Evolutionary conservation across 768 basidiomycete species (phyloP).

Genomic region (Pholiota microspora): DNA sequence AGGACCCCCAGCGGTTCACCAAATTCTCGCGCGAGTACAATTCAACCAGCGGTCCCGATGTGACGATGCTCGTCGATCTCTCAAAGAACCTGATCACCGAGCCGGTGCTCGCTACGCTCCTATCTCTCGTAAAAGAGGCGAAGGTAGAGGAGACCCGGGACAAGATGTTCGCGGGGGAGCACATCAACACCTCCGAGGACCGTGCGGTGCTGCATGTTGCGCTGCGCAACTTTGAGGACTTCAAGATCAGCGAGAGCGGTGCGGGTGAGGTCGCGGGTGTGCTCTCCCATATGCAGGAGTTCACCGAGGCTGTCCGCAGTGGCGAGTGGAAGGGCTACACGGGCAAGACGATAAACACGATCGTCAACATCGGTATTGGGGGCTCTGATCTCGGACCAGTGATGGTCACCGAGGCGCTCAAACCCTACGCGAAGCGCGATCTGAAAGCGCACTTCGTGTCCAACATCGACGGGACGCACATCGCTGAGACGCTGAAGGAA

Average conservation of each 20-base stretch:
- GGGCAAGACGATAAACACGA: slow-evolving; percentile 88
- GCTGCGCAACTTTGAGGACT: slow-evolving; percentile 75
- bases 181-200: slow-evolving; percentile 98
- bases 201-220: slow-evolving; percentile 96
- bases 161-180: slow-evolving; percentile 93
- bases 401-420: slow-evolving; percentile 98
- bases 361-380: slow-evolving; percentile 99
- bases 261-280: slow-evolving; percentile 81
- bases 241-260: slow-evolving; percentile 77
- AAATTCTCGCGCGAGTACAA: slow-evolving; percentile 81
- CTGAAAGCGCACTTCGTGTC: slow-evolving; percentile 87
- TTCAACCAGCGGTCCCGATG: slow-evolving; percentile 60
- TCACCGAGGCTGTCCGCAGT: slow-evolving; percentile 79
- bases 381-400: slow-evolving; percentile 98
- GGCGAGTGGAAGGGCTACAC: slow-evolving; percentile 98
- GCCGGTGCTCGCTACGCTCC: slow-evolving; percentile 74
- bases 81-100: slow-evolving; percentile 95
- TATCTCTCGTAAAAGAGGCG: slow-evolving; percentile 83
- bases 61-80: slow-evolving; percentile 90
- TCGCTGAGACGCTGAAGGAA: slow-evolving; percentile 79
- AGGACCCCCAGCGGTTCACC: slow-evolving; percentile 83
- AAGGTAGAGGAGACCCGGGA: slow-evolving; percentile 81
- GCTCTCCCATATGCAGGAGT: slow-evolving; percentile 87
- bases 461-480: slow-evolving; percentile 98
- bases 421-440: slow-evolving; percentile 87